These are phyloP conservation scores for Candida tropicalis DNA, from an alignment of 1,139 yeast species.

Conservation along the genomic window DNA sequence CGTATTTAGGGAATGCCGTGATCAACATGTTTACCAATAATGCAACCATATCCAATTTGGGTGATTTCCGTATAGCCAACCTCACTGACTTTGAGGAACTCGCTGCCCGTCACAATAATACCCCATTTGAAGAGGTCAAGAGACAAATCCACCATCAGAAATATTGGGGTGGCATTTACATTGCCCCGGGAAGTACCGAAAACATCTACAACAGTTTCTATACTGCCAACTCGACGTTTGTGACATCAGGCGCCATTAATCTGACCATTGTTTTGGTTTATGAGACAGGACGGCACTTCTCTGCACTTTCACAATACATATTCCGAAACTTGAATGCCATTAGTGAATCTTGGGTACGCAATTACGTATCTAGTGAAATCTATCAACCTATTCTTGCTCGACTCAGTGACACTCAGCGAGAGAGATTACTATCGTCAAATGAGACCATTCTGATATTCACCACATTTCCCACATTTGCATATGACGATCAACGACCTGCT, in stretches of 20 bases:
- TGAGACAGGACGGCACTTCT: conserved; percentile 58
- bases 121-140: conserved; percentile 36
- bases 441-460: conserved; percentile 23
- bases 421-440: conserved; percentile 19
- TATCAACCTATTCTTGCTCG: conserved; percentile 24
- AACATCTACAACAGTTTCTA: conserved; percentile 34
- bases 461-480: conserved; percentile 24
- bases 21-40: conserved; percentile 23
- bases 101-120: conserved; percentile 35
- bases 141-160: conserved; percentile 47
- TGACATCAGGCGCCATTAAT: conserved; percentile 15
- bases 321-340: conserved; percentile 38
- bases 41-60: conserved; percentile 22
- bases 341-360: conserved; percentile 25
- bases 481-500: conserved; percentile 26
- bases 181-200: conserved; percentile 47
- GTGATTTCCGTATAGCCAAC: conserved; percentile 43
- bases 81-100: conserved; percentile 27
- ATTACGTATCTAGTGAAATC: conserved; percentile 23
- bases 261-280: conserved; percentile 38
- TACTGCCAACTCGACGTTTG: conserved; percentile 22
- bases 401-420: conserved; percentile 17
- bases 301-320: conserved; percentile 43
- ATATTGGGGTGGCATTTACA: conserved; percentile 57
- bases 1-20: conserved; percentile 38